phyloP scores from a whole-genome alignment of 2,329 filamentous ascomycete genomes.

The Aspergillus proliferans region DNA sequence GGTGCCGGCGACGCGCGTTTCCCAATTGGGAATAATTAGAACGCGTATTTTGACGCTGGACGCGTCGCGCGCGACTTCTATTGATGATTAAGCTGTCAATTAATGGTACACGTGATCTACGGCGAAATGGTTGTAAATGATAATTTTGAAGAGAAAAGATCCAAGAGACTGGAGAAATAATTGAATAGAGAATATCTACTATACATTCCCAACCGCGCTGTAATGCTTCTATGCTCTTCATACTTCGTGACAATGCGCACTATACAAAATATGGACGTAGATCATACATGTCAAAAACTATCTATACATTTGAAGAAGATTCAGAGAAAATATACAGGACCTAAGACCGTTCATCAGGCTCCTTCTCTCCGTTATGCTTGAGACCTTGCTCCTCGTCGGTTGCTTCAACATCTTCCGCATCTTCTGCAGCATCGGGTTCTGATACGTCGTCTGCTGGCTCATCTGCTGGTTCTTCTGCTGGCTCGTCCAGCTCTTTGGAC shows the following conservation, averaged over 20 bases:
- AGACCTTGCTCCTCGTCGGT: neutral
- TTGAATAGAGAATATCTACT: too few relatives aligned
- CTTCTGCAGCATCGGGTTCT: neutral
- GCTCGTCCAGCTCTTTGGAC: neutral
- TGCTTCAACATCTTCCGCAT: neutral
- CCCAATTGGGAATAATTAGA: slow-evolving; percentile 30
- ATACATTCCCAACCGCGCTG: too few relatives aligned
- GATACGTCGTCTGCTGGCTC: neutral
- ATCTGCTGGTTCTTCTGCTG: neutral
- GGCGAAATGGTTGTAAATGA: too few relatives aligned
- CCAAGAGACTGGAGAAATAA: too few relatives aligned
- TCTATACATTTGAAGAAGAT: neutral
- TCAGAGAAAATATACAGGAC: neutral
- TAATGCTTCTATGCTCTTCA: too few relatives aligned
- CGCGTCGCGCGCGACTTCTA: slow-evolving; percentile 8
- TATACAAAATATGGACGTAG: too few relatives aligned
- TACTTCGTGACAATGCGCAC: too few relatives aligned
- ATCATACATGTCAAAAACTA: too few relatives aligned
- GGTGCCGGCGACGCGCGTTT: slow-evolving; percentile 12
- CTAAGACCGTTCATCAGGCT: neutral
- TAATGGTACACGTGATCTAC: too few relatives aligned
- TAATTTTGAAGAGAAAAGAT: too few relatives aligned
- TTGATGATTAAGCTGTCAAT: slow-evolving; percentile 14
- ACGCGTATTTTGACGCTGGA: slow-evolving; percentile 17
- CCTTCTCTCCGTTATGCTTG: neutral